Evolutionary conservation across 768 basidiomycete genomes (phyloP).

Genomic region (Leccinum subtestaceum): DNA sequence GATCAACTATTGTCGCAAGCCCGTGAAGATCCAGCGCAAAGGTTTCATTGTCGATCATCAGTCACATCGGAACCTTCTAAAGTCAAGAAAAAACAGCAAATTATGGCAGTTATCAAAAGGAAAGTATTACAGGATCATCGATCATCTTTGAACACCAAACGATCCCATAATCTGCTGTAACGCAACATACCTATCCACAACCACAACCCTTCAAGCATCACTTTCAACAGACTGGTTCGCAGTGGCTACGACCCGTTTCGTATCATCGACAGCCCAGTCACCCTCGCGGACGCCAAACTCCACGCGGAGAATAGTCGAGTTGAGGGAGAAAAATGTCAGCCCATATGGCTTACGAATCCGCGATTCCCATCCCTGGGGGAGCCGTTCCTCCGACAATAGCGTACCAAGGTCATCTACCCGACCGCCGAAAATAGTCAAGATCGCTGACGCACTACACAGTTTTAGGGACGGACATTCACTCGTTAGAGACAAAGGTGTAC

Average conservation of each 20-base stretch:
- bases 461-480: background rate
- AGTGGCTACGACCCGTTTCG: background rate
- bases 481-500: background rate
- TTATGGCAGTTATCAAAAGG: background rate
- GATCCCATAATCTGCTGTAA: background rate
- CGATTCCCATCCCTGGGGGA: constrained; percentile 73
- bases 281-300: constrained; percentile 12
- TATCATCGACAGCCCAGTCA: constrained; percentile 10
- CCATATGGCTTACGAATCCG: constrained; percentile 50
- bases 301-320: constrained; percentile 24
- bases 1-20: no score
- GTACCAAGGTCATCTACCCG: constrained; percentile 49
- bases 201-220: background rate
- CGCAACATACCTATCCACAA: background rate
- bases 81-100: background rate
- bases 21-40: no score
- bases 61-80: background rate
- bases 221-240: background rate
- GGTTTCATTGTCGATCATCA: background rate
- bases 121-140: background rate
- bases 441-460: constrained; percentile 50
- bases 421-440: constrained; percentile 66
- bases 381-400: constrained; percentile 61
- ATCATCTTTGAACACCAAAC: background rate
- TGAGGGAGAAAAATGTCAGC: constrained; percentile 56